Conservation (phyloP, 75 land plant species). For the Pinus albicaulis region DNA sequence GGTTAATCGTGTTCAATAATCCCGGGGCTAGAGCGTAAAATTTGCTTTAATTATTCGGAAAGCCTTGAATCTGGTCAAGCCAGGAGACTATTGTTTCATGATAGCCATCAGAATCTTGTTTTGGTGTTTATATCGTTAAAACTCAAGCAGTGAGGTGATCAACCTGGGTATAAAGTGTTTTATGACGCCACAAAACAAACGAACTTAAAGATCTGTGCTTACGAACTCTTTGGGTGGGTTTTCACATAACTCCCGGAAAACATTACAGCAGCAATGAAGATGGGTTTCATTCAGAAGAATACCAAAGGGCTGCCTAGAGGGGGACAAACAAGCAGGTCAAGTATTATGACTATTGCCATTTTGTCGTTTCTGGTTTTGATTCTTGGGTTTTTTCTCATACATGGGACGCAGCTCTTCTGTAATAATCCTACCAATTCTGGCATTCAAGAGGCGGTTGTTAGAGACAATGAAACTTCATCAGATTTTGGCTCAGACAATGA, state of each 20-base stretch:
- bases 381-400: not conserved
- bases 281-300: constrained; percentile 2
- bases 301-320: not conserved
- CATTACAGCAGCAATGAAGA: not conserved
- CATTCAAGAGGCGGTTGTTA: not conserved
- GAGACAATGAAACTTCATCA: not conserved
- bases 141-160: not conserved
- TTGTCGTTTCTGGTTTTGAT: constrained; percentile 4
- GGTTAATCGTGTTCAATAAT: too few relatives aligned
- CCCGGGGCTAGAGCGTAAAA: too few relatives aligned
- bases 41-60: too few relatives aligned
- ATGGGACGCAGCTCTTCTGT: not conserved
- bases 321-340: not conserved
- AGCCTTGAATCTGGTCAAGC: too few relatives aligned
- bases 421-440: constrained; percentile 1
- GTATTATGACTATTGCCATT: too few relatives aligned
- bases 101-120: too few relatives aligned
- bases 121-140: too few relatives aligned
- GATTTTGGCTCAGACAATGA: not conserved
- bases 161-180: not conserved
- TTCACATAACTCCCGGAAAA: not conserved
- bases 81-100: too few relatives aligned
- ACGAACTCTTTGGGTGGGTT: not conserved
- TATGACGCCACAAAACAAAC: not conserved
- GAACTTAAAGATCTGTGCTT: not conserved